These are phyloP conservation scores for Blastocystis sp. DNA, from an alignment of 352 stramenopile species.

Conservation along the genomic window DNA sequence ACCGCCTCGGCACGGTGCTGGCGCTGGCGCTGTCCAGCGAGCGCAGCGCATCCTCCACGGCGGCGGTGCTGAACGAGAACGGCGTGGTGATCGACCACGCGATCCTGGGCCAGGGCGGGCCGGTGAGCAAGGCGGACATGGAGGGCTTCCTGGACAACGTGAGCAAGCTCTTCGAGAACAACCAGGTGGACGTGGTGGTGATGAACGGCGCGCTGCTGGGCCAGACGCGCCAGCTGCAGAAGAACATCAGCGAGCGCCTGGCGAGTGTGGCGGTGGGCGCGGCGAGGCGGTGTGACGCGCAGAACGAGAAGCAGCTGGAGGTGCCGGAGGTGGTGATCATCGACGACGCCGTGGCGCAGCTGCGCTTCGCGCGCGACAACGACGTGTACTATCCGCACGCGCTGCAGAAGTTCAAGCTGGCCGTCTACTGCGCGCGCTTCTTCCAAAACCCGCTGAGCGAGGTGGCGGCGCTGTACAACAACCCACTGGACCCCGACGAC, in stretches of 20 bases:
- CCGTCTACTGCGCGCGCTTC: constrained; percentile 30
- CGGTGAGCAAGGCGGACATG: neutral
- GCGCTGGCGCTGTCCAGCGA: constrained; percentile 5
- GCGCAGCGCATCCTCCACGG: neutral
- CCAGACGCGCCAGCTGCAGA: constrained; percentile 15
- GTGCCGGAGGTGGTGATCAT: constrained; percentile 30
- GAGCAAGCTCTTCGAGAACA: neutral
- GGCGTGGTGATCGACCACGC: constrained; percentile 42
- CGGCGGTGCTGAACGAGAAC: constrained; percentile 63
- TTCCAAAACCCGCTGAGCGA: constrained; percentile 45
- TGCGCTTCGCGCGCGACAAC: constrained; percentile 4
- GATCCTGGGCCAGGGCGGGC: constrained; percentile 2
- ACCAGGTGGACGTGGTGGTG: constrained; percentile 24
- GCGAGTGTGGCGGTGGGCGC: neutral
- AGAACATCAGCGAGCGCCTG: neutral
- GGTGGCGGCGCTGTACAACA: constrained; percentile 12
- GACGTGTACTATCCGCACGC: constrained; percentile 29
- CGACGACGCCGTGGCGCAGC: constrained; percentile 10
- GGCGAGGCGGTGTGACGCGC: neutral
- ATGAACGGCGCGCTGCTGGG: constrained; percentile 29
- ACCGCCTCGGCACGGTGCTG: neutral
- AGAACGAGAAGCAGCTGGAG: neutral
- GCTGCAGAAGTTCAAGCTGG: constrained; percentile 1
- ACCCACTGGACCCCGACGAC: constrained; percentile 10
- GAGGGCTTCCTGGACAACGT: constrained; percentile 9